Evolutionary conservation across 306 rosid genomes (phyloP).

Genomic region (Casuarina cunninghamiana): DNA sequence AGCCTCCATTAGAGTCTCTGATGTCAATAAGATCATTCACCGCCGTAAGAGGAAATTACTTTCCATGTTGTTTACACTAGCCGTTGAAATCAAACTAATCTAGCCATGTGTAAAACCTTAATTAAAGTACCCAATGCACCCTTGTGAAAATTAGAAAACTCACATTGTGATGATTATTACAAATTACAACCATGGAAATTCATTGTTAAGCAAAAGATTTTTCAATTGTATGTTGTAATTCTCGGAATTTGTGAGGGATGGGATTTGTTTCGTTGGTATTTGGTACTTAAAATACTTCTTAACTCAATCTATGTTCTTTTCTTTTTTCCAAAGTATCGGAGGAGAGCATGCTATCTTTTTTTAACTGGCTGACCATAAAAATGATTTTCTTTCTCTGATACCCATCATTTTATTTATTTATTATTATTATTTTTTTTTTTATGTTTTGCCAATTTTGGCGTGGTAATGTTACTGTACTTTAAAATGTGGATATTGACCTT

Average conservation of each 20-base stretch:
- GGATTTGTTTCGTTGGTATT: neutral
- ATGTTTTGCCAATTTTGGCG: neutral
- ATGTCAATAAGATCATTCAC: neutral
- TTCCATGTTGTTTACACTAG: neutral
- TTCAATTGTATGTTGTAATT: neutral
- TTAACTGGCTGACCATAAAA: neutral
- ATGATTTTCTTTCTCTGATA: neutral
- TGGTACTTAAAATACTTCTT: neutral
- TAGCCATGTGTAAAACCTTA: neutral
- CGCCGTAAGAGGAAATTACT: neutral
- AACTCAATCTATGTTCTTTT: neutral
- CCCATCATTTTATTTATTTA: neutral
- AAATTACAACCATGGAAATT: neutral
- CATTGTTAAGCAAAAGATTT: neutral
- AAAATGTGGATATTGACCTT: constrained; percentile 31
- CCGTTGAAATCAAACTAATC: neutral
- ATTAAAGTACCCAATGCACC: neutral
- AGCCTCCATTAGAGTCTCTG: neutral
- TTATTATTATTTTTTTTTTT: no score
- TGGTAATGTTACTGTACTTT: neutral
- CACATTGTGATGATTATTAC: neutral
- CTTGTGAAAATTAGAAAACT: neutral
- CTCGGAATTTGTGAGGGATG: neutral
- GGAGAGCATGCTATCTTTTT: constrained; percentile 3
- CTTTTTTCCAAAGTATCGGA: neutral